Evolutionary conservation across 306 rosid genomes (phyloP), one percentile per base, ranked within the genome.

Genomic region (Ammopiptanthus mongolicus): DNA sequence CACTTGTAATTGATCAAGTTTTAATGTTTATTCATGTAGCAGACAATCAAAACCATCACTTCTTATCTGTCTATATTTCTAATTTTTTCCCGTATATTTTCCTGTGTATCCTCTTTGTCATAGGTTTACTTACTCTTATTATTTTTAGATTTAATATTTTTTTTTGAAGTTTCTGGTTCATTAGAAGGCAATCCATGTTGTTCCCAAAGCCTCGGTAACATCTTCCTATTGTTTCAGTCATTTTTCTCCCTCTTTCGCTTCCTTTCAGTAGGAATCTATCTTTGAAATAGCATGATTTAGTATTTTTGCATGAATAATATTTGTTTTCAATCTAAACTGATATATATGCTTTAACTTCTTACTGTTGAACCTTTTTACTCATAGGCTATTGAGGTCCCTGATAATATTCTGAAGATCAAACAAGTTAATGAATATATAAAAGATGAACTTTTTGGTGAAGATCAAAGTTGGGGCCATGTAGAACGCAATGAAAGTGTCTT

Each of bases 1-100:
- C 44, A 55, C 17, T 59, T 22, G 18, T 56, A 11, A 48, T 66
- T 39, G 48, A 75, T 53, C 19, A 71, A 76, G 90, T 58, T 58
- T 48, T 44, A 4, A 19, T 67, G 69, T 25, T 46, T 50, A 34
- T 11, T 25, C 36, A 39, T 78, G 21, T 73, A 92, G 97, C 81
- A 90, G 17, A 88, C 84, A 84, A 96, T 96, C 62, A 92, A 92
- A 83, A 92, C 97, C 73, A 90, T 92, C 64, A 85, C 64, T 56
- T 25, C 1, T 25, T 25, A 25, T 25, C 3, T 25, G 3, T 3
- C 28, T 25, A 25, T 57, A 7, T 36, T 59, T 47, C 25, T 74
- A 31, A 12, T 42, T 44, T 14, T 12, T 6, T 37, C 7, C 51
- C 2, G 28, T 25, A 25, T 3, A 10, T 34, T 15, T 51, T n/a